These are phyloP conservation scores for Globisporangium iwayamae DNA, from an alignment of 352 stramenopile genomes.

Conservation along the genomic window DNA sequence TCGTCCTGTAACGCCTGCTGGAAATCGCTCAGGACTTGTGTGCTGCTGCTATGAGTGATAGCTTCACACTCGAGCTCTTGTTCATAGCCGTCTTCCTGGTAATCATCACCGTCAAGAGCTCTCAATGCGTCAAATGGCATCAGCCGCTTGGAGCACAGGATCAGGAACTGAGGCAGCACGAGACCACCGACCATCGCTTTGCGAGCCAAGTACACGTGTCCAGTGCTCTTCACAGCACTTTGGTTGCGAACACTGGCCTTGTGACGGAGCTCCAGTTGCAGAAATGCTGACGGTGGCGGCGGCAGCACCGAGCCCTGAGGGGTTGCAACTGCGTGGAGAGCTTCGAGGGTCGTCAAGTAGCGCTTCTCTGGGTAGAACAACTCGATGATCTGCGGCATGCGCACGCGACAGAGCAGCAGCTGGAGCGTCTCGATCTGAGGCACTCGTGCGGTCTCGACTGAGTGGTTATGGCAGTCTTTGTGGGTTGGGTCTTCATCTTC, in stretches of 20 bases:
- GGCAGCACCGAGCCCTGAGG: constrained; percentile 23
- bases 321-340: constrained; percentile 17
- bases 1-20: constrained; percentile 25
- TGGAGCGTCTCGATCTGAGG: constrained; percentile 30
- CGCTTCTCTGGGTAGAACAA: constrained; percentile 23
- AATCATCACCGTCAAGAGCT: not conserved
- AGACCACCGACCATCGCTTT: constrained; percentile 15
- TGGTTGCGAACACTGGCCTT: not conserved
- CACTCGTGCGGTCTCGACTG: not conserved
- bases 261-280: constrained; percentile 28
- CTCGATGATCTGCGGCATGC: constrained; percentile 34
- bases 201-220: constrained; percentile 35
- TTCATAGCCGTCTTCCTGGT: not conserved
- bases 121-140: not conserved
- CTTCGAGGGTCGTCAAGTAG: constrained; percentile 20
- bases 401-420: constrained; percentile 37
- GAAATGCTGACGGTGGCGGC: constrained; percentile 29
- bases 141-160: constrained; percentile 27
- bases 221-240: not conserved
- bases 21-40: constrained; percentile 19
- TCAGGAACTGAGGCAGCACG: constrained; percentile 35
- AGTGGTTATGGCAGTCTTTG: not conserved
- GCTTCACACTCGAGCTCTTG: not conserved
- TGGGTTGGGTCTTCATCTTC: not conserved
- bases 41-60: not conserved